Evolutionary conservation across 2,329 filamentous ascomycete species (phyloP), one percentile per base, ranked within the genome.

Genomic region (Diaporthe ampelina): DNA sequence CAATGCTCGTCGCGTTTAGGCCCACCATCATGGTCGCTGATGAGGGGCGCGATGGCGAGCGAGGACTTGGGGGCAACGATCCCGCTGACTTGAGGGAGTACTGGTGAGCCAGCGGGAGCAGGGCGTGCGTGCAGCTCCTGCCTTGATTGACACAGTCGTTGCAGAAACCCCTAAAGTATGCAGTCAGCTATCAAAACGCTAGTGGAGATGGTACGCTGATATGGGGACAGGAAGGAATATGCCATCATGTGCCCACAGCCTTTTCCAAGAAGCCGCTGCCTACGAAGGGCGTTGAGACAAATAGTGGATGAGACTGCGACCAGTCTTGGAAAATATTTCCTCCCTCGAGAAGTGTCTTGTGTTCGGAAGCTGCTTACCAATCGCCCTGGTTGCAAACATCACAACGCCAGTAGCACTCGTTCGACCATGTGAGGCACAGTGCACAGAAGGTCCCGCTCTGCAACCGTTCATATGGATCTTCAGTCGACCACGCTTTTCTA

Each of bases 371-470:
- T 52, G 48, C 48, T 52, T 52, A 52, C 48, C 95, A 98, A 80
- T 97, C 95, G 7, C 95, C 96, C 76, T 97, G 92, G 79, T 98
- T 98, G 84, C 96, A 98, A 35, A 88, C 82, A 74, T 93, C 91
- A 82, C 96, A 98, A 76, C 94, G 92, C 96, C 95, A 98, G 83
- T 94, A 97, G 83, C 94, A 97, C 69, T 93, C 90, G 79, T 97
- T 95, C 0, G 94, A 89, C 86, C 91, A 94, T 0, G 89, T 86
- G 24, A 89, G 86, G 81, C 96, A 98, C 63, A 89, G 89, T 50
- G 93, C 91, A 81, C 96, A 98, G 82, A 98, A 98, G 8, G 94
- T 92, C 26, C 96, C 96, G 70, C 90, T 92, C 82, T 97, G 91
- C 0, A 97, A 84, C 32, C 94, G 87, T 52, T 88, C 87, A 6